phyloP scores from a whole-genome alignment of 2,329 filamentous ascomycete species.

The Xylariaceae sp. region DNA sequence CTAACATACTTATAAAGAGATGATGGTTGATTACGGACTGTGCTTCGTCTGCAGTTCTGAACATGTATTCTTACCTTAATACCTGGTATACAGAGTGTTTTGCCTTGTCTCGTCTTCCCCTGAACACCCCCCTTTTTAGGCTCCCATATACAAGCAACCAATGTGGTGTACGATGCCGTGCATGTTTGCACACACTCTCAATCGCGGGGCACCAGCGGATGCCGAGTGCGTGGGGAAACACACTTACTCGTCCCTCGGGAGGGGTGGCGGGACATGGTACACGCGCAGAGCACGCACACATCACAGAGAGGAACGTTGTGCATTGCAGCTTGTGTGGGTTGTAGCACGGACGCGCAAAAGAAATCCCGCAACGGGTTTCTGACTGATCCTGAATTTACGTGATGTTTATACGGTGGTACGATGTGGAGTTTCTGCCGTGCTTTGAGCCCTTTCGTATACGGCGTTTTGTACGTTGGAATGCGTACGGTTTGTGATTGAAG shows the following conservation, averaged over 20 bases:
- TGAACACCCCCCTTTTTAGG: background rate
- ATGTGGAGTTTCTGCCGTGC: background rate
- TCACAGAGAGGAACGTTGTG: background rate
- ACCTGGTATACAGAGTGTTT: background rate
- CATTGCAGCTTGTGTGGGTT: background rate
- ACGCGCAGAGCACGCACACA: too few species aligned
- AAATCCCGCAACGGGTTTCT: slow-evolving; percentile 18
- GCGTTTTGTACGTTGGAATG: background rate
- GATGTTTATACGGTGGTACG: slow-evolving; percentile 1
- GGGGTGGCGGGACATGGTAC: too few species aligned
- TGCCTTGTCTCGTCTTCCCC: background rate
- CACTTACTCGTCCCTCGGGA: background rate
- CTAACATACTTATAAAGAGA: too few species aligned
- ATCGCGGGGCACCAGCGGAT: background rate
- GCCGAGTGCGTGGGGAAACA: background rate
- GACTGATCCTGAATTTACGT: slow-evolving; percentile 8
- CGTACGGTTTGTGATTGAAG: background rate
- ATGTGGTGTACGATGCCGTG: background rate
- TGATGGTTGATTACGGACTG: too few species aligned
- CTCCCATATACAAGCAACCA: background rate
- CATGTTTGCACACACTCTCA: background rate
- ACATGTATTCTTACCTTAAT: too few species aligned
- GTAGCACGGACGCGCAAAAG: background rate
- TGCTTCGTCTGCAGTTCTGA: too few species aligned
- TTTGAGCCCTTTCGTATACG: background rate